phyloP scores from a whole-genome alignment of 163 green algal species.

The Scenedesmus sp. region DNA sequence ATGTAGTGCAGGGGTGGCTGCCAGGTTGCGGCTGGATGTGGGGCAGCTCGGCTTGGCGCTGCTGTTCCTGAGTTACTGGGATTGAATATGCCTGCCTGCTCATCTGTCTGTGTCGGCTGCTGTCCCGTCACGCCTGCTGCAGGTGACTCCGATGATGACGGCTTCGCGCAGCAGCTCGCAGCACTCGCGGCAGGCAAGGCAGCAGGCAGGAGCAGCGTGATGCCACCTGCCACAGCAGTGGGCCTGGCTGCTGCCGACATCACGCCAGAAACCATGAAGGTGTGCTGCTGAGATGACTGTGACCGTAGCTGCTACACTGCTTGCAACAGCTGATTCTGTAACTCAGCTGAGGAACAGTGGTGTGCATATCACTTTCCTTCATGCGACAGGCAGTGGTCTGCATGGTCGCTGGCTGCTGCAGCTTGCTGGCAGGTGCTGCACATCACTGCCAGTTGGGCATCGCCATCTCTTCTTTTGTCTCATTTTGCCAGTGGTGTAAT shows the following conservation, averaged over 20 bases:
- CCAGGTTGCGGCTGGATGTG: too few species aligned
- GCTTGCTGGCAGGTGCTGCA: too few species aligned
- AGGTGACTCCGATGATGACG: not conserved
- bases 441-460: too few species aligned
- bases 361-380: not conserved
- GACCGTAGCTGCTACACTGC: not conserved
- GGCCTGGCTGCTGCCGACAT: constrained; percentile 1
- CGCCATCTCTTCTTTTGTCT: too few species aligned
- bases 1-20: too few species aligned
- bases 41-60: not conserved
- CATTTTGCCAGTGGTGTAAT: too few species aligned
- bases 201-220: not conserved
- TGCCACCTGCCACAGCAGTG: not conserved
- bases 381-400: too few species aligned
- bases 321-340: not conserved
- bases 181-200: not conserved
- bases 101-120: not conserved
- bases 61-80: too few species aligned
- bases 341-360: not conserved
- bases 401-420: too few species aligned
- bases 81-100: too few species aligned
- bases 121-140: not conserved
- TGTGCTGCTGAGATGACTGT: not conserved
- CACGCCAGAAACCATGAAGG: not conserved
- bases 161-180: not conserved